Base-by-base conservation (phyloP, 1,284 basidiomycete species). In the Puccinia polysora region DNA sequence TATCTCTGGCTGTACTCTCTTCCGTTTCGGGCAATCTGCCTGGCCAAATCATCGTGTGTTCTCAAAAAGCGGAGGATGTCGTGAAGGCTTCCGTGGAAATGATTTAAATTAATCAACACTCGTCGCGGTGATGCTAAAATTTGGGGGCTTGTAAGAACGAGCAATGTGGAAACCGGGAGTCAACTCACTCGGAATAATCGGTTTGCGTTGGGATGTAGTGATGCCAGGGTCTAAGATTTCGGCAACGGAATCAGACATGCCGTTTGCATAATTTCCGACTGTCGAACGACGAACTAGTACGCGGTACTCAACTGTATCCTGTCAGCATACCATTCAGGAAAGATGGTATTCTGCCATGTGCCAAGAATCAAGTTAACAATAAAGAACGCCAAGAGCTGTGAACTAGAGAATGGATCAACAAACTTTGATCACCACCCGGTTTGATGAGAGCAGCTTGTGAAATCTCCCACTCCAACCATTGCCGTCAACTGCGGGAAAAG, bases 1-100 rank as follows among this genome's bases (percentile, higher is more conserved):
- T 83, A 87, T 0, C 76, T 81, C 73, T 81, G 80, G 75, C 85
- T 86, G 87, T 87, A 88, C 25, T 82, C 76, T 52, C 83, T 82
- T 0, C 87, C 87, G 0, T 82, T 82, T 3, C 78, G 73, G 0
- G 85, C 87, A 60, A 88, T 88, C 75, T 83, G 81, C 38, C 80
- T 79, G 0, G 84, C 87, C 45, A 87, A 75, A 0, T 82, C 80
- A 65, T 87, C 85, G 73, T 87, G 85, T 0, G 79, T 83, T 34
- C 50, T 58, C 28, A 69, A 58, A 40, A 59, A 69, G 23, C 32
- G 45, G 14, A 58, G 34, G 28, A 69, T 69, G 32, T 69, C 67
- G 40, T 69, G 56, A 36, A 69, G 50, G 40, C 59, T 62, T 45
- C 32, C 7, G 15, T 59, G n/a, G n/a, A n/a, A n/a, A n/a, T n/a